A percentile compares a stretch with the other conserved stretches of the same genome.
Evolutionary conservation across 345 rosid species (phyloP).

Genomic region (Euphorbia lathyris): DNA sequence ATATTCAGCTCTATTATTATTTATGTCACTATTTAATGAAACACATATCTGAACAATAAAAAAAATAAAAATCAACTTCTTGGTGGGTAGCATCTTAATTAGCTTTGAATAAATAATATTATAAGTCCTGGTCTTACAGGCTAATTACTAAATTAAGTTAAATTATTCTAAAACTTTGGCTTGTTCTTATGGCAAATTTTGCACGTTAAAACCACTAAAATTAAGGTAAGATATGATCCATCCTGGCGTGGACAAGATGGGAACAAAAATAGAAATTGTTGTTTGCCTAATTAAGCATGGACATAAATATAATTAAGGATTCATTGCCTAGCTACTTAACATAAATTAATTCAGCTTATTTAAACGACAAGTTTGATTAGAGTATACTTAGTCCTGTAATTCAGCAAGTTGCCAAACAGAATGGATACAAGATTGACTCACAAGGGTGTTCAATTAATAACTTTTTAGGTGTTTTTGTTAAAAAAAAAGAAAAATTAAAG

Average conservation of each 20-base stretch:
- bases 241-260: constrained; percentile 6
- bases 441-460: too few species aligned
- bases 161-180: not conserved
- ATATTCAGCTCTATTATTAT: not conserved
- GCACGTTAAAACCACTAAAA: constrained; percentile 32
- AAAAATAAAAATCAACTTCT: constrained; percentile 14
- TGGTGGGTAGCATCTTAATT: constrained; percentile 9
- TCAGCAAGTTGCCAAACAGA: too few species aligned
- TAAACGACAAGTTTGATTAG: too few species aligned
- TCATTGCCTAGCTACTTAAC: too few species aligned
- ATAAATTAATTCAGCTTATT: too few species aligned
- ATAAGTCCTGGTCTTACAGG: not conserved
- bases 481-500: too few species aligned
- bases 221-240: not conserved
- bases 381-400: too few species aligned
- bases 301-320: not conserved
- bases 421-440: too few species aligned
- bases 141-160: constrained; percentile 15
- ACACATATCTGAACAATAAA: not conserved
- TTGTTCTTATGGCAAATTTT: constrained; percentile 6
- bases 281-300: not conserved
- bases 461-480: too few species aligned
- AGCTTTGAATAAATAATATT: constrained; percentile 1
- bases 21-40: not conserved
- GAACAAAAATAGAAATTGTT: not conserved